Conservation (phyloP, 176 grass and related monocot species). For the Ananas comosus region DNA sequence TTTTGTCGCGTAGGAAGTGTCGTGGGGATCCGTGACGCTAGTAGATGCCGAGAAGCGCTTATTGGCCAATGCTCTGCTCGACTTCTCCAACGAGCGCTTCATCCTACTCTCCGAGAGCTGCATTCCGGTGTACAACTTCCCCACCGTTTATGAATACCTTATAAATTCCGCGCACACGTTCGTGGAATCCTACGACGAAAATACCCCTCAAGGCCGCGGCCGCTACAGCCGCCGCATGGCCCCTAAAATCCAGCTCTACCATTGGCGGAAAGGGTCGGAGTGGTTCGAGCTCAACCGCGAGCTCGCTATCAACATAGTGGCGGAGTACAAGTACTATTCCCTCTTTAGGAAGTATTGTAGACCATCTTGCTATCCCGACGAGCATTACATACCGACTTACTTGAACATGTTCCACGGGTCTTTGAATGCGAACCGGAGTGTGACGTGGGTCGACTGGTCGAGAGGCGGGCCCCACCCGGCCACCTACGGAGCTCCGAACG, state of each 20-base stretch:
- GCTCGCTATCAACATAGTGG: constrained; percentile 35
- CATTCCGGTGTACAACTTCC: constrained; percentile 79
- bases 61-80: constrained; percentile 73
- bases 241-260: constrained; percentile 41
- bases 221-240: constrained; percentile 72
- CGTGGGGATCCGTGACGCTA: constrained; percentile 62
- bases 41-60: constrained; percentile 86
- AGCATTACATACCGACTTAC: constrained; percentile 75
- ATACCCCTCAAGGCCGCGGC: constrained; percentile 33
- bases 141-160: constrained; percentile 55
- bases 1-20: constrained; percentile 23
- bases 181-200: constrained; percentile 53
- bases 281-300: constrained; percentile 63
- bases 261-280: constrained; percentile 79
- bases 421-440: constrained; percentile 57
- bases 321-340: constrained; percentile 42
- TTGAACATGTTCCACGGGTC: constrained; percentile 43
- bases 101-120: constrained; percentile 88
- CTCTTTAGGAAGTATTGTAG: constrained; percentile 49
- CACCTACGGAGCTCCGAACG: constrained; percentile 29
- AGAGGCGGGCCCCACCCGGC: constrained; percentile 49
- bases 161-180: constrained; percentile 65
- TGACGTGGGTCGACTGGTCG: constrained; percentile 72
- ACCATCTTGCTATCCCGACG: constrained; percentile 84
- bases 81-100: constrained; percentile 92